These are phyloP conservation scores for Tolypocladium nubicola DNA, from an alignment of 2,329 filamentous ascomycete genomes.

Conservation along the genomic window DNA sequence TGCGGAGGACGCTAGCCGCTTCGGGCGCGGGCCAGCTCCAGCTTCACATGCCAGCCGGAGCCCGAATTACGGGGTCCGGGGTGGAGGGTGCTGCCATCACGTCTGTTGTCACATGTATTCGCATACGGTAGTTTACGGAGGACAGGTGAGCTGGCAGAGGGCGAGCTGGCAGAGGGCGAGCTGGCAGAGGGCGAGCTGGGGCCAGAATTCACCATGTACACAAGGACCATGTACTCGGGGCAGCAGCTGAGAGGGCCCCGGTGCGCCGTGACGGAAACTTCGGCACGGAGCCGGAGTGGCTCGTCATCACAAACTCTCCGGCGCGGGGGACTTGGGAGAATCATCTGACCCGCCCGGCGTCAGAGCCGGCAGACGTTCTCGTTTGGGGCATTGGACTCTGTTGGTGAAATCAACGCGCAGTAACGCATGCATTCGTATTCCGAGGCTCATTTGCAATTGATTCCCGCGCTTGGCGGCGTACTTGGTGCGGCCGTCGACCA, in stretches of 20 bases:
- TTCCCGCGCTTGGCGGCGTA: too few relatives aligned
- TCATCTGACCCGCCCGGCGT: too few relatives aligned
- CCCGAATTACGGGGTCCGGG: background rate
- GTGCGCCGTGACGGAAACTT: background rate
- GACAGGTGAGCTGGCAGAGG: too few relatives aligned
- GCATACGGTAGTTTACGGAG: background rate
- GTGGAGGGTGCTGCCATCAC: conserved; percentile 2
- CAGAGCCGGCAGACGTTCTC: too few relatives aligned
- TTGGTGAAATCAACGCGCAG: too few relatives aligned
- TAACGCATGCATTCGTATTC: too few relatives aligned
- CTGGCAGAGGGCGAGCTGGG: background rate
- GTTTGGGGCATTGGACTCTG: too few relatives aligned
- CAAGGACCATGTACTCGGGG: background rate
- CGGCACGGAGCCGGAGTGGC: background rate
- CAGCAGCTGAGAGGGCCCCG: too few relatives aligned
- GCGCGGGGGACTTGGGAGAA: background rate
- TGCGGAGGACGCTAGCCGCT: conserved; percentile 13
- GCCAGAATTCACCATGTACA: too few relatives aligned
- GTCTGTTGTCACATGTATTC: background rate
- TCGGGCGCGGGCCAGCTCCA: conserved; percentile 8
- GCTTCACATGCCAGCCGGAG: conserved; percentile 17
- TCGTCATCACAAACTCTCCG: background rate
- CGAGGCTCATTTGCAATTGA: too few relatives aligned
- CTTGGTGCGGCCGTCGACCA: too few relatives aligned
- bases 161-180: too few relatives aligned